Evolutionary conservation across 1,284 basidiomycete genomes (phyloP), one percentile per base, ranked within the genome.

Genomic region (Malassezia psittaci): DNA sequence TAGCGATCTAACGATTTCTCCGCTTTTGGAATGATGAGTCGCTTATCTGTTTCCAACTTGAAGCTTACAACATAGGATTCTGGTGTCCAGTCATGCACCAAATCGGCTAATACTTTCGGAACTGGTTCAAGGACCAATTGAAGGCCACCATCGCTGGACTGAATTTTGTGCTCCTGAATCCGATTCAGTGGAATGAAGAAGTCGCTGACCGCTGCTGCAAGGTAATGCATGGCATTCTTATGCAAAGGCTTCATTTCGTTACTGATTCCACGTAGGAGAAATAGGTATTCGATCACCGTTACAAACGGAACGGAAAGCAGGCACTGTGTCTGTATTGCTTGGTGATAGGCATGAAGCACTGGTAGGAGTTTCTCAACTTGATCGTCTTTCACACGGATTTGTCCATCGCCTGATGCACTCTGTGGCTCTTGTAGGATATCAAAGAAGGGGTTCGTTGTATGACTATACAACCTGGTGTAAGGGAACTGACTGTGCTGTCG

Each of bases 61-160:
- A 98, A 98, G 1, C 88, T 91, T 44, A 98, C 89, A 41, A 96
- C 85, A 75, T 84, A 96, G 0, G 88, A 91, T 52, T 88, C 84
- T 1, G 84, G 84, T 0, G 85, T 86, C 94, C 93, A 98, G 72
- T 96, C 86, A 48, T 87, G 83, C 2, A 96, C 90, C 77, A 98
- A 80, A 0, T 88, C 85, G 74, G 88, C 87, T 43, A 98, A 77
- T 37, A 96, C 86, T 77, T 98, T 98, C 8, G 94, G 93, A 1
- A 96, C 91, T 75, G 96, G 90, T 74, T 98, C 93, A 91, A 98
- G 96, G 75, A 96, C 90, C 60, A 98, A 87, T 40, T 85, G 82
- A 35, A 98, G 77, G 62, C 86, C 90, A 2, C 72, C 73, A 74
- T 93, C 90, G 18, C 87, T 87, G 0, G 89, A 94, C 74, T 98